These are phyloP conservation scores for Trichoderma koningii DNA, from an alignment of 2,329 filamentous ascomycete species.

Conservation along the genomic window DNA sequence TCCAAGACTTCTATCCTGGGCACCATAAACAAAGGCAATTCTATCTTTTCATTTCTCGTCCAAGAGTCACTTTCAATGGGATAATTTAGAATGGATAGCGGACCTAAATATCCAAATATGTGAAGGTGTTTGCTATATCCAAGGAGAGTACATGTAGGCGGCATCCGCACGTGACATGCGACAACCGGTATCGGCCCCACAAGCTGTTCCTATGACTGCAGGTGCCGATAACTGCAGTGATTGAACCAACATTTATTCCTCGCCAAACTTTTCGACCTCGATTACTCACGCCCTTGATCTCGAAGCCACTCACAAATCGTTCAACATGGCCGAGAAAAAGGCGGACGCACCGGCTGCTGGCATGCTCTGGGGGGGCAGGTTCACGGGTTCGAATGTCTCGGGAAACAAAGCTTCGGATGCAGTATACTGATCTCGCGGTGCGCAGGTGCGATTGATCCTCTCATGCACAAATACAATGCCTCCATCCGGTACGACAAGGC, in stretches of 20 bases:
- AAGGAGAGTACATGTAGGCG: background rate
- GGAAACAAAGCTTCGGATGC: slow-evolving; percentile 33
- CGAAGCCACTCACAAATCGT: background rate
- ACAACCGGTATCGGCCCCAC: background rate
- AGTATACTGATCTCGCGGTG: slow-evolving; percentile 36
- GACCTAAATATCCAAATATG: no score
- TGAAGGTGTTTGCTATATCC: background rate
- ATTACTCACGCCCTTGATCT: background rate
- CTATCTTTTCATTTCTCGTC: no score
- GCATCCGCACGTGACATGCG: no score
- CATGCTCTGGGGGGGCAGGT: slow-evolving; percentile 53
- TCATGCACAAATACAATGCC: slow-evolving; percentile 83
- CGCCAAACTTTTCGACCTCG: background rate
- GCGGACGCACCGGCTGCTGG: slow-evolving; percentile 35
- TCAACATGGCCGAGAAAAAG: slow-evolving; percentile 29
- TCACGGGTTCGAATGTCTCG: slow-evolving; percentile 47
- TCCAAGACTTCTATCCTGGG: no score
- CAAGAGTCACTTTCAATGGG: no score
- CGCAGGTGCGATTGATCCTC: slow-evolving; percentile 67
- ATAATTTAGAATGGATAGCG: no score
- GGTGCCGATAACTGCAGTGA: background rate
- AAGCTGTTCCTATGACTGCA: background rate
- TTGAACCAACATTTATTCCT: background rate
- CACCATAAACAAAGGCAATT: no score
- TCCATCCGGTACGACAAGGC: slow-evolving; percentile 72